These are phyloP conservation scores for Cucumis cinereus DNA, from an alignment of 306 rosid genomes.

Conservation along the genomic window DNA sequence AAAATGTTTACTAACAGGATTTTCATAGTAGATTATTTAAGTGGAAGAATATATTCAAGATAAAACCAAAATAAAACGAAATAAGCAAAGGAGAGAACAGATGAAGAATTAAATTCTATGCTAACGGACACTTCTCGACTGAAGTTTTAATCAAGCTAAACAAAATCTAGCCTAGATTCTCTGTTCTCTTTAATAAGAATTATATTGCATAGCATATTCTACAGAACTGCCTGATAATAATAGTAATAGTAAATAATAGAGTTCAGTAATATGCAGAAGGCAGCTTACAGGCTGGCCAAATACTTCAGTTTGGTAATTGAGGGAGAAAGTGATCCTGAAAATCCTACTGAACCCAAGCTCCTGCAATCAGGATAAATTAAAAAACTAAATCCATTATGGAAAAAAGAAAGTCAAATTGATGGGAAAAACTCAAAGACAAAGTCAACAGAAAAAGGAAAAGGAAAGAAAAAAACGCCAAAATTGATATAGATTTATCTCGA, in stretches of 20 bases:
- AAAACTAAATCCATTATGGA: slow-evolving; percentile 15
- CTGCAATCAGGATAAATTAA: slow-evolving; percentile 28
- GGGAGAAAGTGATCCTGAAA: slow-evolving; percentile 70
- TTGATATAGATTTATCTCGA: neutral
- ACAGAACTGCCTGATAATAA: neutral
- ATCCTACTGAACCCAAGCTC: slow-evolving; percentile 61
- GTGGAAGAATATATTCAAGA: neutral
- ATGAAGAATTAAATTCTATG: neutral
- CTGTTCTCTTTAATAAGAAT: no score
- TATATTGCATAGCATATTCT: neutral
- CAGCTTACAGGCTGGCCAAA: slow-evolving; percentile 71
- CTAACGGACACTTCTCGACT: neutral
- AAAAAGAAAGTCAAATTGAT: slow-evolving; percentile 1
- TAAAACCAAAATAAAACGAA: neutral
- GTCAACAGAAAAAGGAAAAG: neutral
- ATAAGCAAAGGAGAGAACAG: neutral
- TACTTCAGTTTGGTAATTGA: slow-evolving; percentile 57
- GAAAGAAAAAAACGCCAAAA: neutral
- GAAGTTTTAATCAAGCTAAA: neutral
- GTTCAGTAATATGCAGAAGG: neutral
- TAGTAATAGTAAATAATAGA: neutral
- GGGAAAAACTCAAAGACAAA: neutral
- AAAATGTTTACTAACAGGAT: neutral
- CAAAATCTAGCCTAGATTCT: neutral
- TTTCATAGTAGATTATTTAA: neutral